Base-by-base conservation (phyloP, 1,284 basidiomycete genomes). In the Ustilago crameri region DNA sequence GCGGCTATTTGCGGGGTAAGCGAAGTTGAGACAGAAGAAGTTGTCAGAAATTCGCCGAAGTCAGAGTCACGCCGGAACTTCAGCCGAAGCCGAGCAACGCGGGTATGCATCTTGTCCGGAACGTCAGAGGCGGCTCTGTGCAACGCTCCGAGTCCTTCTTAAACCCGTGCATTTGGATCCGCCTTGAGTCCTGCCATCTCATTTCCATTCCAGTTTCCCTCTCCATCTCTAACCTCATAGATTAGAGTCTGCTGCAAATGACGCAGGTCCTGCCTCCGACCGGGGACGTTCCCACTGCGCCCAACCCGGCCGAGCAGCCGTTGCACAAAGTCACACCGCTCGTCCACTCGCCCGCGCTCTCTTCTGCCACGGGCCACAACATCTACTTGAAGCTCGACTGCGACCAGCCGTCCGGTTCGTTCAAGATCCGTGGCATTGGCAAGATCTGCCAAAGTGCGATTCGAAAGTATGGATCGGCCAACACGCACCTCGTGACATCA, bases 341-440 rank as follows among this genome's bases (percentile, higher is more conserved):
- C 14, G 14, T 72, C 32, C 51, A 47, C 38, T 66, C 60, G 17
- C 9, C 58, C 4, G 22, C 14, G 22, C 65, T 70, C 18, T 47
- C 55, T 26, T 10, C 32, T 0, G 30, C 23, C 2, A 67, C 62
- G 7, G 54, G 58, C 3, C 63, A 74, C 46, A 51, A 80, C 50
- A 61, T 84, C 30, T 83, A 69, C 37, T 68, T 83, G 26, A 84
- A 84, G 55, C 63, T 83, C 38, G 82, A 84, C 43, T 64, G 67
- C 44, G 58, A 76, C 22, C 82, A 84, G 46, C 82, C 82, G 0
- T 73, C 66, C 4, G 76, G 74, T 2, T 74, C 68, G 7, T 84
- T 84, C 75, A 84, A 84, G 53, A 78, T 78, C 24, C 72, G 78
- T 17, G 79, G 78, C 3, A 64, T 84, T 41, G 78, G 80, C 0